A percentile compares a stretch with the other conserved stretches of the same genome.
These are phyloP conservation scores for Trametes punicea DNA, from an alignment of 768 basidiomycete genomes.

Conservation along the genomic window DNA sequence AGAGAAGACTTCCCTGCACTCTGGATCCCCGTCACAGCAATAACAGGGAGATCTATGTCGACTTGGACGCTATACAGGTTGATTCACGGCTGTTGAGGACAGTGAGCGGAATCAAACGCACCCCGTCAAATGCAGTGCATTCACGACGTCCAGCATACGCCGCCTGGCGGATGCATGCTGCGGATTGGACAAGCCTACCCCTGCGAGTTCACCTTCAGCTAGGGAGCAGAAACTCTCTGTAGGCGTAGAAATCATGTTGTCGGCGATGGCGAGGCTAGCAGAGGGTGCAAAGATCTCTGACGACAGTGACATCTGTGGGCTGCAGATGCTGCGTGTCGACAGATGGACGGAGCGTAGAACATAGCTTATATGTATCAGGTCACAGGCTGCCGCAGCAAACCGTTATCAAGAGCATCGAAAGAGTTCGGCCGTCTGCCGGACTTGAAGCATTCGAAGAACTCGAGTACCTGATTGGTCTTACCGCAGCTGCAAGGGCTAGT, in stretches of 20 bases:
- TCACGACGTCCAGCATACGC: conserved; percentile 55
- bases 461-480: neutral
- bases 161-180: conserved; percentile 40
- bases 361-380: too few relatives aligned
- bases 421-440: too few relatives aligned
- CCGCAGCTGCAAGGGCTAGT: neutral
- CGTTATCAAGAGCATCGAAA: too few relatives aligned
- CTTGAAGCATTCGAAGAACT: neutral
- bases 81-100: neutral
- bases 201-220: conserved; percentile 8
- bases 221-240: neutral
- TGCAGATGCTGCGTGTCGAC: too few relatives aligned
- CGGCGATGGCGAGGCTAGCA: neutral
- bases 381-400: too few relatives aligned
- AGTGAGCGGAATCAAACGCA: conserved; percentile 30
- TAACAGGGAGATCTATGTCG: conserved; percentile 70
- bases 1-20: conserved; percentile 76
- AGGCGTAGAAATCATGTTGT: neutral
- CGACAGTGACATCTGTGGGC: too few relatives aligned
- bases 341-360: too few relatives aligned
- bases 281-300: too few relatives aligned
- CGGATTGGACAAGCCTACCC: conserved; percentile 53
- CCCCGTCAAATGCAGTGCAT: conserved; percentile 63
- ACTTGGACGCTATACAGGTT: conserved; percentile 51
- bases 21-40: conserved; percentile 70